Percentiles rank a stretch among this genome's conserved stretches.
These are phyloP conservation scores for Plasmopara muralis DNA, from an alignment of 352 stramenopile genomes.

Conservation along the genomic window DNA sequence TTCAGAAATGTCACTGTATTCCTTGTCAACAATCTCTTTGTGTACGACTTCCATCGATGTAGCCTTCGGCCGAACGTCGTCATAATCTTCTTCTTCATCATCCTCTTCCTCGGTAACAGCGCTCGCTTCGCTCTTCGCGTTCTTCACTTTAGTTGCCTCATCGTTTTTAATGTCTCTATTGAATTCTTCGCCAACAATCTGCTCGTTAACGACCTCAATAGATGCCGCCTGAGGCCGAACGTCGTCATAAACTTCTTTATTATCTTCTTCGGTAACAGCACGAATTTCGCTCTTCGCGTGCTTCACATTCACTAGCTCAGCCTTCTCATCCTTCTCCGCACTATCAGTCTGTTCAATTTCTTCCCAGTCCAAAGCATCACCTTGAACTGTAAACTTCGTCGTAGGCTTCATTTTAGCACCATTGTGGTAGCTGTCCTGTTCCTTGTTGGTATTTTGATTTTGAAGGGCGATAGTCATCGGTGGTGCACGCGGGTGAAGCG, in stretches of 20 bases:
- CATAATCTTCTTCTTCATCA: no score
- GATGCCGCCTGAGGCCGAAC: constrained; percentile 13
- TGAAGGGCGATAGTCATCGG: constrained; percentile 58
- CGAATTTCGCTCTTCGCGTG: constrained; percentile 4
- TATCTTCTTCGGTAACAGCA: constrained; percentile 17
- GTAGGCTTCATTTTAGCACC: neutral
- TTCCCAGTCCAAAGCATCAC: constrained; percentile 32
- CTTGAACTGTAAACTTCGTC: constrained; percentile 11
- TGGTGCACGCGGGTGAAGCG: constrained; percentile 65
- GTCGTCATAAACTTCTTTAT: constrained; percentile 43
- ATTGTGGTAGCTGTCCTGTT: constrained; percentile 5
- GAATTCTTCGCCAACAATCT: neutral
- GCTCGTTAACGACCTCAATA: neutral
- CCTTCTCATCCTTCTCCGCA: constrained; percentile 21
- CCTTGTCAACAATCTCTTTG: constrained; percentile 1
- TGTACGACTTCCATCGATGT: constrained; percentile 8
- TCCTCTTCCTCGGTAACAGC: constrained; percentile 9
- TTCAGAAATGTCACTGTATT: constrained; percentile 20
- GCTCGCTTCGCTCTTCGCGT: neutral
- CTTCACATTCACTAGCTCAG: constrained; percentile 7
- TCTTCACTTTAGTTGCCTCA: no score
- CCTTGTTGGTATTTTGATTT: constrained; percentile 19
- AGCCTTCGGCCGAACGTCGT: no score
- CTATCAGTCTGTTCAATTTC: constrained; percentile 26
- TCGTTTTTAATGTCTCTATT: no score